Conservation (phyloP, 2,329 filamentous ascomycete genomes). For the Mycocentrospora acerina region DNA sequence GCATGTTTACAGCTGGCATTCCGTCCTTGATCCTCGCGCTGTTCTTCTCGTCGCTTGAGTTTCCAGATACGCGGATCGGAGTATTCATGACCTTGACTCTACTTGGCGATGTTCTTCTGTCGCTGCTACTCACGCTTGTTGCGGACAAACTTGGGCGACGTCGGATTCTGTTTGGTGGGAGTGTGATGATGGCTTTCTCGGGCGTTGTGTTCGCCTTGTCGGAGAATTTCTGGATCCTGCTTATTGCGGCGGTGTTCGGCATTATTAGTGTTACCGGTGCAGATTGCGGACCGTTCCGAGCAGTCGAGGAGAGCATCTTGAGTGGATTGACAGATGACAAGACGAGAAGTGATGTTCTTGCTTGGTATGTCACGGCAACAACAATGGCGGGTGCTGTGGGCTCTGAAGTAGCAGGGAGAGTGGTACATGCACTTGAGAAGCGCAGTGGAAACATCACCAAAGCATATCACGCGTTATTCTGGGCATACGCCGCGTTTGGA, state of each 20-base stretch:
- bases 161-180: constrained; percentile 37
- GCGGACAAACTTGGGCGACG: constrained; percentile 41
- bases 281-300: constrained; percentile 39
- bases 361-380: constrained; percentile 44
- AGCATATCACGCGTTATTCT: constrained; percentile 47
- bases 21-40: constrained; percentile 41
- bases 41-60: constrained; percentile 40
- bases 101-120: constrained; percentile 42
- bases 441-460: constrained; percentile 39
- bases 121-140: constrained; percentile 41
- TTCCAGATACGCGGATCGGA: constrained; percentile 40
- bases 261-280: constrained; percentile 42
- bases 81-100: constrained; percentile 46
- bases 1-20: constrained; percentile 42
- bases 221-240: constrained; percentile 42
- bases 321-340: constrained; percentile 39
- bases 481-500: constrained; percentile 47
- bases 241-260: constrained; percentile 41
- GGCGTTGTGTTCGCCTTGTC: constrained; percentile 39
- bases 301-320: constrained; percentile 40
- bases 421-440: constrained; percentile 43
- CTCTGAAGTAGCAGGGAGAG: constrained; percentile 41
- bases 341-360: constrained; percentile 40
- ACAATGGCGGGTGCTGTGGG: constrained; percentile 41
- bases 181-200: constrained; percentile 39